Evolutionary conservation across 345 rosid genomes (phyloP).

Genomic region (Rhizophora mangle): DNA sequence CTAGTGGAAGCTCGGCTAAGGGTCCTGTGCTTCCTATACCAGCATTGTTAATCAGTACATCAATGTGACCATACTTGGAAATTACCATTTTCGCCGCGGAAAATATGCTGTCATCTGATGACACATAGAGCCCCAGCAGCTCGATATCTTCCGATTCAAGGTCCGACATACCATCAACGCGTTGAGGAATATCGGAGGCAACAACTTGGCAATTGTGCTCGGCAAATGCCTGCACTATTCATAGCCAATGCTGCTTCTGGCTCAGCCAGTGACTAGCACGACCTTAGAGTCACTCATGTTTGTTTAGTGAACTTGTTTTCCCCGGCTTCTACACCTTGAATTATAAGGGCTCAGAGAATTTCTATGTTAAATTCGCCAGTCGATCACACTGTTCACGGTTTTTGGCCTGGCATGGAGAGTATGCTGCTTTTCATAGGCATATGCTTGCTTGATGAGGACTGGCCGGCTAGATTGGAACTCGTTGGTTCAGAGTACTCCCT

Average conservation of each 20-base stretch:
- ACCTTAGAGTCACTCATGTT: constrained; percentile 40
- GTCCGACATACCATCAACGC: constrained; percentile 39
- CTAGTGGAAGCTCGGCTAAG: constrained; percentile 49
- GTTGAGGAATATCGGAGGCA: constrained; percentile 49
- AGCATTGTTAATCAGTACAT: constrained; percentile 50
- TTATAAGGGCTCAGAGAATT: constrained; percentile 1
- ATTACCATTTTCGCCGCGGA: constrained; percentile 31
- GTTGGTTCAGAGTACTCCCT: not conserved
- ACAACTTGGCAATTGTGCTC: constrained; percentile 49
- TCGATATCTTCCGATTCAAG: constrained; percentile 30
- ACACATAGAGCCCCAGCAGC: constrained; percentile 47
- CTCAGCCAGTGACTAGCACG: constrained; percentile 63
- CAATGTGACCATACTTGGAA: constrained; percentile 45
- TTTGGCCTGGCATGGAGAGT: constrained; percentile 2
- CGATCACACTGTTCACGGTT: constrained; percentile 13
- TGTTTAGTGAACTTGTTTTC: not conserved
- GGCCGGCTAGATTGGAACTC: constrained; percentile 23
- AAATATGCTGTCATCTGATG: constrained; percentile 45
- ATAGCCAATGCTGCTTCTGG: constrained; percentile 63
- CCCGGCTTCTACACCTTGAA: not conserved
- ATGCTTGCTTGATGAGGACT: constrained; percentile 19
- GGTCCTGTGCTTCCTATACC: constrained; percentile 59
- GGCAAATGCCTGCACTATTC: constrained; percentile 64
- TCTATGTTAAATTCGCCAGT: constrained; percentile 6
- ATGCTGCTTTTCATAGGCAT: constrained; percentile 21